Evolutionary conservation across 371 early-diverging fungal genomes (phyloP).

Genomic region (Fennellomyces sp.): DNA sequence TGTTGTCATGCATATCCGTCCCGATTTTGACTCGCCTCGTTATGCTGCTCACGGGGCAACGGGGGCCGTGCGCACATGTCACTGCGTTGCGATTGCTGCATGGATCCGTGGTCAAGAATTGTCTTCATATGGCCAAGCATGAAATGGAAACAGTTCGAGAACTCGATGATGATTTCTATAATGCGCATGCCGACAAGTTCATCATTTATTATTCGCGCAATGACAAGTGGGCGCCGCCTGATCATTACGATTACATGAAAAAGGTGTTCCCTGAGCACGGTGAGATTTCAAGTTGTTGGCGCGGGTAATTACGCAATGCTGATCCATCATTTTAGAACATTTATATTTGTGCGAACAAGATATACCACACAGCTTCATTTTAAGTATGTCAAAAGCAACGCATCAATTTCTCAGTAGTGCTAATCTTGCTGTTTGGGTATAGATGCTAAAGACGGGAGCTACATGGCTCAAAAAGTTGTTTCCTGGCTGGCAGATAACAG

Average conservation of each 20-base stretch:
- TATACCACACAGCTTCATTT: slow-evolving; percentile 80
- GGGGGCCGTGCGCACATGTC: slow-evolving; percentile 46
- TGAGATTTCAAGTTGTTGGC: slow-evolving; percentile 12
- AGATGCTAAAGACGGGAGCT: slow-evolving; percentile 29
- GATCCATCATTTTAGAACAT: slow-evolving; percentile 26
- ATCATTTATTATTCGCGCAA: slow-evolving; percentile 79
- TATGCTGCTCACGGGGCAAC: slow-evolving; percentile 42
- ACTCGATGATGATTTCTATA: slow-evolving; percentile 69
- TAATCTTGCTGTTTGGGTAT: background rate
- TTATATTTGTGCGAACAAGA: slow-evolving; percentile 65
- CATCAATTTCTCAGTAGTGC: background rate
- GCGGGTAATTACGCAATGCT: background rate
- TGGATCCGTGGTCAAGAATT: slow-evolving; percentile 60
- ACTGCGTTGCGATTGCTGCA: slow-evolving; percentile 69
- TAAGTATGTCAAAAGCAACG: slow-evolving; percentile 30
- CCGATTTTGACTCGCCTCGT: slow-evolving; percentile 31
- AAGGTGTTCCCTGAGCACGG: slow-evolving; percentile 63
- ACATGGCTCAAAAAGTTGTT: slow-evolving; percentile 37
- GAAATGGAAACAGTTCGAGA: slow-evolving; percentile 76
- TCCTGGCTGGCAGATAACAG: background rate
- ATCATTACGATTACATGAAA: slow-evolving; percentile 72
- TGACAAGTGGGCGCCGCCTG: slow-evolving; percentile 81
- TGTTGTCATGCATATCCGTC: slow-evolving; percentile 43
- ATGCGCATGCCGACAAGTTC: slow-evolving; percentile 61
- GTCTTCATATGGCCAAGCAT: slow-evolving; percentile 67